phyloP scores from a whole-genome alignment of 2,329 filamentous ascomycete genomes.

The Exophiala aquamarina region DNA sequence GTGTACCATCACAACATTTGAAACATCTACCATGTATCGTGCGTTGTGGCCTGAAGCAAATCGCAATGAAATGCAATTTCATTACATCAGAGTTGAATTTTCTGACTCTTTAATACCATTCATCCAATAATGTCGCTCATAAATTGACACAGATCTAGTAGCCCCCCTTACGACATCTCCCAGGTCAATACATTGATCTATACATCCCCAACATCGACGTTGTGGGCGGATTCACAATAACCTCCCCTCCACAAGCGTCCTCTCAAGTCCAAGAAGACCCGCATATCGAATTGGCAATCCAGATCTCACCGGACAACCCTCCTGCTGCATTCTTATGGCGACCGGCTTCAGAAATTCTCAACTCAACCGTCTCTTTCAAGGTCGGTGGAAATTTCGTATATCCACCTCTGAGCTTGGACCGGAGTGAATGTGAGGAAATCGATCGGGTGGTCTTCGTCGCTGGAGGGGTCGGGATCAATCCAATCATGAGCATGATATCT shows the following conservation, averaged over 20 bases:
- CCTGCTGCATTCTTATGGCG: constrained; percentile 77
- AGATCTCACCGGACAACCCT: constrained; percentile 68
- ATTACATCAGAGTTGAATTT: no score
- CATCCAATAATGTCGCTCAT: no score
- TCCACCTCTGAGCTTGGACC: constrained; percentile 58
- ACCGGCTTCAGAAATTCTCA: constrained; percentile 53
- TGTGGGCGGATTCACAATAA: constrained; percentile 86
- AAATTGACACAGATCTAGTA: constrained; percentile 20
- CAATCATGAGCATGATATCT: constrained; percentile 31
- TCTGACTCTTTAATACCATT: no score
- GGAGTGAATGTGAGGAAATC: constrained; percentile 40
- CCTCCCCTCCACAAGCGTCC: constrained; percentile 62
- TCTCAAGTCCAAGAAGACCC: constrained; percentile 31
- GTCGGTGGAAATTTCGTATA: constrained; percentile 81
- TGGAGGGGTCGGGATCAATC: constrained; percentile 78
- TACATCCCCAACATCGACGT: constrained; percentile 68
- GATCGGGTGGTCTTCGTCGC: constrained; percentile 71
- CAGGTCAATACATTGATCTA: constrained; percentile 88
- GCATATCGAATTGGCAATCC: constrained; percentile 77
- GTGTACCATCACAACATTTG: no score
- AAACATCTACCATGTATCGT: no score
- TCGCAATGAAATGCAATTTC: no score
- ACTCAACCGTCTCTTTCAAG: constrained; percentile 61
- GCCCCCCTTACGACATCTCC: constrained; percentile 60
- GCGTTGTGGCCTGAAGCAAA: no score